Percentiles rank a stretch among this genome's conserved stretches.
These are phyloP conservation scores for Aspergillus saccharolyticus DNA, from an alignment of 495 filamentous ascomycete genomes.

Conservation along the genomic window DNA sequence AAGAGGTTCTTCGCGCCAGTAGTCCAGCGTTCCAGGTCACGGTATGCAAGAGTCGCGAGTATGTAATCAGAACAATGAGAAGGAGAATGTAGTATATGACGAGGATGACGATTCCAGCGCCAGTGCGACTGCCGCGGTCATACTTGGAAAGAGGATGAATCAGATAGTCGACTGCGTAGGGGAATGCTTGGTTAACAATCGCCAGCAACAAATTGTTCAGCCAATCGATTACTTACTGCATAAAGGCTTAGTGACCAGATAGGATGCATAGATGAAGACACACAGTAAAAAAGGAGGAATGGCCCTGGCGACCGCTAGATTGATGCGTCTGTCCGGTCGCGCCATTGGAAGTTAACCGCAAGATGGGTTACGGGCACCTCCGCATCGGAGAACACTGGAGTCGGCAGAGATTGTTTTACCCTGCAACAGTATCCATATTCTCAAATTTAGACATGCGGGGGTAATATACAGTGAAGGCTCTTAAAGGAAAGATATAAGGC, in stretches of 20 bases:
- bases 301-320: constrained; percentile 48
- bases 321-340: constrained; percentile 41
- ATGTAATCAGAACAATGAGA: constrained; percentile 58
- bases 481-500: not conserved
- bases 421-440: constrained; percentile 14
- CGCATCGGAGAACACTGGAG: constrained; percentile 11
- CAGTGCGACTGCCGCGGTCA: constrained; percentile 36
- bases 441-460: not conserved
- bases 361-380: constrained; percentile 11
- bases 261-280: constrained; percentile 57
- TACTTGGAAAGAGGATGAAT: constrained; percentile 46
- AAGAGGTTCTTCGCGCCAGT: constrained; percentile 49
- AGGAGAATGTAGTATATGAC: constrained; percentile 67
- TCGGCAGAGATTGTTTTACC: not conserved
- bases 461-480: constrained; percentile 8
- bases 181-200: constrained; percentile 2
- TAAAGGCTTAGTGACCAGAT: constrained; percentile 54
- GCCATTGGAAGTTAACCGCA: constrained; percentile 21
- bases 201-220: not conserved
- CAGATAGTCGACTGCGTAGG: constrained; percentile 55
- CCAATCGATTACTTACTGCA: constrained; percentile 44
- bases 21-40: constrained; percentile 66
- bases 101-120: constrained; percentile 62
- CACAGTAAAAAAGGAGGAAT: constrained; percentile 57
- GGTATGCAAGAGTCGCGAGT: constrained; percentile 60